phyloP scores from a whole-genome alignment of 495 filamentous ascomycete species.

The Tuber melanosporum region DNA sequence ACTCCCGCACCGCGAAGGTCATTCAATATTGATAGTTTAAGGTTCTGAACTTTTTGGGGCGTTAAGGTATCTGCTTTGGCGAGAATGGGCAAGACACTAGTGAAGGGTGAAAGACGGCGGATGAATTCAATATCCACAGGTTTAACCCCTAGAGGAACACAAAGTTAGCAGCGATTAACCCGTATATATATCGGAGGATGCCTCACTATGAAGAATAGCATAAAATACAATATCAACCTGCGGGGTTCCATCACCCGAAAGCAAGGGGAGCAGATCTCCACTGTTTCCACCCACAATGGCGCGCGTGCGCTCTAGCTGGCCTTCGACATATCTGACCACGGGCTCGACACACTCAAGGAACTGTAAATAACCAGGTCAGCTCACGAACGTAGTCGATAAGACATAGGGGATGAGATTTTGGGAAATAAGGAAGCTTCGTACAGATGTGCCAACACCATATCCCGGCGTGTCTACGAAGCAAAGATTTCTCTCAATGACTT shows the following conservation, averaged over 20 bases:
- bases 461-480: constrained; percentile 91
- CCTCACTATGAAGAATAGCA: constrained; percentile 60
- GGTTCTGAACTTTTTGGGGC: constrained; percentile 51
- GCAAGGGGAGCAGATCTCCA: constrained; percentile 67
- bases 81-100: constrained; percentile 81
- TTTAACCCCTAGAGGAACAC: constrained; percentile 54
- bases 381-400: background rate
- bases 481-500: constrained; percentile 82
- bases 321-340: constrained; percentile 68
- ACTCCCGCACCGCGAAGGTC: constrained; percentile 58
- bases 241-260: constrained; percentile 78
- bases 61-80: constrained; percentile 68
- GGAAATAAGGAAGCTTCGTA: constrained; percentile 39
- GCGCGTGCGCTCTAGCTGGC: constrained; percentile 61
- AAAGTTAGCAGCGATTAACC: constrained; percentile 26
- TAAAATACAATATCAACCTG: constrained; percentile 89
- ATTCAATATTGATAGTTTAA: constrained; percentile 58
- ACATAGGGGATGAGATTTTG: constrained; percentile 9
- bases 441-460: constrained; percentile 58
- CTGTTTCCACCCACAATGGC: constrained; percentile 56
- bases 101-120: constrained; percentile 63
- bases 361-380: constrained; percentile 38
- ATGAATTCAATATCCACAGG: constrained; percentile 71
- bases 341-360: constrained; percentile 60
- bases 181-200: constrained; percentile 10